phyloP scores from a whole-genome alignment of 2,329 filamentous ascomycete species.

The Emericellopsis cladophorae region DNA sequence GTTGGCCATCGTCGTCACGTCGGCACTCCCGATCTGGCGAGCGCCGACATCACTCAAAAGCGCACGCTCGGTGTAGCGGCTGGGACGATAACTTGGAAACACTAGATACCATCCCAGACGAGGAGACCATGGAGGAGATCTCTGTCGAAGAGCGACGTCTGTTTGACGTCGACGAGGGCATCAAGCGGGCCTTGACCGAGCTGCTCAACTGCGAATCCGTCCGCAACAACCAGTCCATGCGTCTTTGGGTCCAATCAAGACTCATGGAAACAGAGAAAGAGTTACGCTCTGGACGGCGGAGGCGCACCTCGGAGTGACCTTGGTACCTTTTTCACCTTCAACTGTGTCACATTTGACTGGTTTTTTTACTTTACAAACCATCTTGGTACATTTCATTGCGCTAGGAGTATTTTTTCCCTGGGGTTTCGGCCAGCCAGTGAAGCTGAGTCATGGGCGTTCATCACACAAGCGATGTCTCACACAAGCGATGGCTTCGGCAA shows the following conservation, averaged over 20 bases:
- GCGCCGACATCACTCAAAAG: slow-evolving; percentile 8
- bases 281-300: slow-evolving; percentile 36
- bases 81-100: slow-evolving; percentile 12
- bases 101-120: slow-evolving; percentile 31
- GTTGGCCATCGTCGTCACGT: slow-evolving; percentile 32
- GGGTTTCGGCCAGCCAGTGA: too few relatives aligned
- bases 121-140: slow-evolving; percentile 33
- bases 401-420: too few relatives aligned
- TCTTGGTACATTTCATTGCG: too few relatives aligned
- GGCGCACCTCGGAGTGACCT: slow-evolving; percentile 23
- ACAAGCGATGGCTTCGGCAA: too few relatives aligned
- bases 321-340: background rate
- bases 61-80: slow-evolving; percentile 18
- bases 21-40: slow-evolving; percentile 21
- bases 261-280: slow-evolving; percentile 50
- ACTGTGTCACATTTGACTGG: background rate
- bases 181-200: slow-evolving; percentile 49
- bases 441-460: too few relatives aligned
- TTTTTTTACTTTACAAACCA: too few relatives aligned
- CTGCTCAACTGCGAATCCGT: slow-evolving; percentile 47
- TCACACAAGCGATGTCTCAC: too few relatives aligned
- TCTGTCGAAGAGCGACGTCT: slow-evolving; percentile 39
- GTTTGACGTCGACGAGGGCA: slow-evolving; percentile 44
- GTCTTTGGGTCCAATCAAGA: slow-evolving; percentile 45
- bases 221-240: slow-evolving; percentile 34